Conservation (phyloP, 495 filamentous ascomycete species). For the Penicillium bialowiezense region DNA sequence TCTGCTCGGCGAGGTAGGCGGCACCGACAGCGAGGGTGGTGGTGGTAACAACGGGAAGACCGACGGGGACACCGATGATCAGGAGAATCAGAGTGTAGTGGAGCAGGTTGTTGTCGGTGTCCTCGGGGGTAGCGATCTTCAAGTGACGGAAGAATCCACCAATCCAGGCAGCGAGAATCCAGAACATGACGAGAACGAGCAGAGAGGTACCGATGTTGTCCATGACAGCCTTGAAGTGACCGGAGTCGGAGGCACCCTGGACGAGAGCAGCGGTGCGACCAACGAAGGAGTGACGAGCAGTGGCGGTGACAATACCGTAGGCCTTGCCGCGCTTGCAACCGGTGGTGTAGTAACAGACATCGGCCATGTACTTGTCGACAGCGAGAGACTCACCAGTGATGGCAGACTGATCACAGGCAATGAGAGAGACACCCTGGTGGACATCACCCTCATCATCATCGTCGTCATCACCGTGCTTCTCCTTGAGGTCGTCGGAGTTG, state of each 20-base stretch:
- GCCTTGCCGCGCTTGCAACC: constrained; percentile 78
- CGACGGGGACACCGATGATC: constrained; percentile 73
- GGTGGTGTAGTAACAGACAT: constrained; percentile 70
- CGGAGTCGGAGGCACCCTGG: constrained; percentile 65
- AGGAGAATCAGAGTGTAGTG: constrained; percentile 66
- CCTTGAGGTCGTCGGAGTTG: constrained; percentile 59
- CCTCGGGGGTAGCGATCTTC: constrained; percentile 61
- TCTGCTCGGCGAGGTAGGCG: constrained; percentile 70
- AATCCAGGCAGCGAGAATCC: constrained; percentile 69
- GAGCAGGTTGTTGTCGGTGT: constrained; percentile 53
- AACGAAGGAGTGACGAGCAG: constrained; percentile 67
- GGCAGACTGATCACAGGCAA: constrained; percentile 71
- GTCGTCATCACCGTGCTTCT: constrained; percentile 57
- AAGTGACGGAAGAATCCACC: constrained; percentile 74
- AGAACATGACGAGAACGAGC: constrained; percentile 70
- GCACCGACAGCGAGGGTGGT: constrained; percentile 74
- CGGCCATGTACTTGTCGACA: constrained; percentile 75
- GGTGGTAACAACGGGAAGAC: constrained; percentile 72
- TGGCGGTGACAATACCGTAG: constrained; percentile 62
- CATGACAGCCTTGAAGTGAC: constrained; percentile 84
- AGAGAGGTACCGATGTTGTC: constrained; percentile 74
- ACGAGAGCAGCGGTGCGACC: constrained; percentile 69
- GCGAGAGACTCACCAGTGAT: constrained; percentile 77
- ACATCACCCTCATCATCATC: constrained; percentile 56
- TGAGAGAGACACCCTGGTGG: constrained; percentile 60